Evolutionary conservation across 2,329 filamentous ascomycete genomes (phyloP).

Genomic region (Phaeosphaeriaceae sp.): DNA sequence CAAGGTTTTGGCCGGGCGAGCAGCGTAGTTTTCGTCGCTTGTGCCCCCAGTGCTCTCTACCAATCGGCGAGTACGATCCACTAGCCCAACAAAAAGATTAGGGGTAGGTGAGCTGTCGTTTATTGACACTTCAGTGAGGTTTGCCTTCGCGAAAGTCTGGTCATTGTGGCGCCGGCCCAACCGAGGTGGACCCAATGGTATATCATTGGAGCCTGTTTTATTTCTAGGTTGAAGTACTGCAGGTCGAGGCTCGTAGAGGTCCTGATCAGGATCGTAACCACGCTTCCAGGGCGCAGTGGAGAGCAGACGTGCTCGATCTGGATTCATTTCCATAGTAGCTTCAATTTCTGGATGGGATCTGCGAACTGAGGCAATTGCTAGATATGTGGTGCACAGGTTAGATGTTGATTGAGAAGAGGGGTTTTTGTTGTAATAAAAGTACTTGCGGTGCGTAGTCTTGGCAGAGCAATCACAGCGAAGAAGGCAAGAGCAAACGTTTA

Average conservation of each 20-base stretch:
- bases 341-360: neutral
- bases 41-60: neutral
- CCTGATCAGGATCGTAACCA: conserved; percentile 17
- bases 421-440: too few species aligned
- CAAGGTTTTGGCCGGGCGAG: neutral
- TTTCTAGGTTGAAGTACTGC: conserved; percentile 3
- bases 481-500: too few species aligned
- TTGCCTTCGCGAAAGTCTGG: neutral
- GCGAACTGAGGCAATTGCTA: too few species aligned
- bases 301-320: conserved; percentile 20
- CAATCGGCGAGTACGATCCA: neutral
- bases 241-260: conserved; percentile 18
- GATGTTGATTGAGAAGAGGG: too few species aligned
- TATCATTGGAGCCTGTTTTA: conserved; percentile 23
- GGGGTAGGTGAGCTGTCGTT: neutral
- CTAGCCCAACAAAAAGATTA: neutral
- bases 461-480: too few species aligned
- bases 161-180: neutral
- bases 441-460: too few species aligned
- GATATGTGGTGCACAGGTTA: too few species aligned
- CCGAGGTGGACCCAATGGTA: conserved; percentile 16
- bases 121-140: neutral
- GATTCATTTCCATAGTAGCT: conserved; percentile 9
- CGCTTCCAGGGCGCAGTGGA: conserved; percentile 5
- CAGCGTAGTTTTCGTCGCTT: too few species aligned